Evolutionary conservation across 2,329 filamentous ascomycete genomes (phyloP).

Genomic region (Fusarium citri): DNA sequence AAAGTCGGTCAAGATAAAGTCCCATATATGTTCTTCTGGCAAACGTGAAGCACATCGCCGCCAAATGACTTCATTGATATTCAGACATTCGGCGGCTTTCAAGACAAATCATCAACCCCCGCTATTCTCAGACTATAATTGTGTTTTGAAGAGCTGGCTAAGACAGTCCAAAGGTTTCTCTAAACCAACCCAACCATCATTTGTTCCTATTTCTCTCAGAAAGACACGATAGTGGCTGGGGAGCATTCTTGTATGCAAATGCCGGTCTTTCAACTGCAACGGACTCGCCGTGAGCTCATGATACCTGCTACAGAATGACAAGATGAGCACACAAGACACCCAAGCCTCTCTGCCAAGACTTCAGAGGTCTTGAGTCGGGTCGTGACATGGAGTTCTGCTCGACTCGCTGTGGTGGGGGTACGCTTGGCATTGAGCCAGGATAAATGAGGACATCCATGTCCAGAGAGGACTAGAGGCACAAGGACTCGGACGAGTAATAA

Average conservation of each 20-base stretch:
- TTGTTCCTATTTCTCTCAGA: not conserved
- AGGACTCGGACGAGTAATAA: slow-evolving; percentile 41
- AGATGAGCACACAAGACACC: slow-evolving; percentile 32
- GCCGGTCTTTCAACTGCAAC: not conserved
- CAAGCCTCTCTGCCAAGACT: slow-evolving; percentile 38
- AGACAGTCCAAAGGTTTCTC: slow-evolving; percentile 15
- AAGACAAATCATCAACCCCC: slow-evolving; percentile 25
- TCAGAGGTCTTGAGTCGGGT: slow-evolving; percentile 44
- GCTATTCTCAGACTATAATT: slow-evolving; percentile 17
- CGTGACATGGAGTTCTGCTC: slow-evolving; percentile 24
- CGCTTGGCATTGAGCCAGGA: slow-evolving; percentile 40
- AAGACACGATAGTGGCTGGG: not conserved
- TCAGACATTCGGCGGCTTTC: not conserved
- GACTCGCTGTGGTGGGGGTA: slow-evolving; percentile 41
- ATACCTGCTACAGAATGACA: slow-evolving; percentile 15
- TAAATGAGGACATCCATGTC: slow-evolving; percentile 20
- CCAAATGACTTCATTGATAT: slow-evolving; percentile 1
- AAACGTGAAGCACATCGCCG: not conserved
- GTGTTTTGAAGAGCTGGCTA: slow-evolving; percentile 12
- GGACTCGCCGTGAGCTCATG: slow-evolving; percentile 10
- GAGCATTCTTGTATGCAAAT: not conserved
- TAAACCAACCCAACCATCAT: not conserved
- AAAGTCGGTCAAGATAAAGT: slow-evolving; percentile 4
- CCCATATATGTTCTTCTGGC: not conserved
- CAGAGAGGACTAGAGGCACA: slow-evolving; percentile 30